A percentile compares a stretch with the other conserved stretches of the same genome.
These are phyloP conservation scores for Tritrichomonas musculus DNA, from an alignment of 208 protist genomes.

Conservation along the genomic window DNA sequence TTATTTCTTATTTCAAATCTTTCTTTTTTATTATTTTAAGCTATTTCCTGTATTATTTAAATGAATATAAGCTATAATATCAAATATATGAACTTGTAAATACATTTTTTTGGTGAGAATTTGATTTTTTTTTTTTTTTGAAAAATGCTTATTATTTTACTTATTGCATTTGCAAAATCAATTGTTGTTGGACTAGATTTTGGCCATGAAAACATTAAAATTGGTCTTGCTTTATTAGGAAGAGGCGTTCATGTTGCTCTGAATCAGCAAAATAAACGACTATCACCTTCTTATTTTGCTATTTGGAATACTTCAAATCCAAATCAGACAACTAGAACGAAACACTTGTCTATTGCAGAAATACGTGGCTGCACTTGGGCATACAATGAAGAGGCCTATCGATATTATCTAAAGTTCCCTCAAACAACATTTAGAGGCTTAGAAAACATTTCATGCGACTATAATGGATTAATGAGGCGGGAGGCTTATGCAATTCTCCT, in stretches of 20 bases:
- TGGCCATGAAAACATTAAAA: background rate
- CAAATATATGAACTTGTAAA: too few species aligned
- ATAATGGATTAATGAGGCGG: background rate
- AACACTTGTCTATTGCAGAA: background rate
- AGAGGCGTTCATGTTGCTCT: background rate
- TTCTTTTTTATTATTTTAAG: too few species aligned
- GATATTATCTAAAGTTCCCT: background rate
- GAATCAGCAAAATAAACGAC: constrained; percentile 8
- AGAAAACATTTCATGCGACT: background rate
- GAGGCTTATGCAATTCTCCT: background rate
- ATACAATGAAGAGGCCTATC: background rate
- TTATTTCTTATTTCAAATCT: too few species aligned
- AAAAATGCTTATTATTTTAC: too few species aligned
- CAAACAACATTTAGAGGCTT: background rate
- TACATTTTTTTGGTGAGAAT: too few species aligned
- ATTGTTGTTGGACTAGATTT: background rate
- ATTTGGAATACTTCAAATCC: background rate
- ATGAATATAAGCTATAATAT: too few species aligned
- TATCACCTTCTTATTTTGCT: background rate
- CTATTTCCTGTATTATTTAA: too few species aligned
- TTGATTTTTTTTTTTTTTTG: too few species aligned
- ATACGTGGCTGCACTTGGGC: background rate
- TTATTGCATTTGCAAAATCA: too few species aligned
- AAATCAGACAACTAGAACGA: background rate
- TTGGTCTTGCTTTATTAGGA: background rate